A percentile compares a stretch with the other conserved stretches of the same genome.
phyloP scores from a whole-genome alignment of 441 rosid genomes.

The Gossypium gossypioides region DNA sequence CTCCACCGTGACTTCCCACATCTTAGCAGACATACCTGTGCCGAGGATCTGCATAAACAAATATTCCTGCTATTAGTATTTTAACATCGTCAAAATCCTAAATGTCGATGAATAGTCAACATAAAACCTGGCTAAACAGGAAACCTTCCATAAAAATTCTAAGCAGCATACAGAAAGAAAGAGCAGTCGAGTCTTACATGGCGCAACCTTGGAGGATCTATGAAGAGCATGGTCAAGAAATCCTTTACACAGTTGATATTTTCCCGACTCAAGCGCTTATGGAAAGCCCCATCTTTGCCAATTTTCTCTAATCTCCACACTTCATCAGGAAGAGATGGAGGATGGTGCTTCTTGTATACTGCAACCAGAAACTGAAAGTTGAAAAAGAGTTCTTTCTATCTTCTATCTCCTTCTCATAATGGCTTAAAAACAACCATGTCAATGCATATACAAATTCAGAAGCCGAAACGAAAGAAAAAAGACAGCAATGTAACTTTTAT shows the following conservation, averaged over 20 bases:
- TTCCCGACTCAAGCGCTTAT: constrained; percentile 59
- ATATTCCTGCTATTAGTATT: background rate
- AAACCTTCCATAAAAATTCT: background rate
- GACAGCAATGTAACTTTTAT: background rate
- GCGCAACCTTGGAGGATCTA: constrained; percentile 68
- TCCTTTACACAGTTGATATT: constrained; percentile 71
- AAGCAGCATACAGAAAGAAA: background rate
- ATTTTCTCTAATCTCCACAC: constrained; percentile 97
- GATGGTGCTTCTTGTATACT: constrained; percentile 95
- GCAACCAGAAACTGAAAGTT: constrained; percentile 22
- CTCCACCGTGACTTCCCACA: constrained; percentile 90
- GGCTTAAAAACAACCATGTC: background rate
- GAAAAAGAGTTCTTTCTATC: constrained; percentile 4
- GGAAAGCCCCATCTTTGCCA: constrained; percentile 98
- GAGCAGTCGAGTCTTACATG: constrained; percentile 36
- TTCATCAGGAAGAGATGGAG: constrained; percentile 72
- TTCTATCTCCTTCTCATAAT: background rate
- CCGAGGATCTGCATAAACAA: constrained; percentile 65
- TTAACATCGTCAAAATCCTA: constrained; percentile 2
- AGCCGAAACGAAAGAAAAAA: background rate
- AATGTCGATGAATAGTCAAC: background rate
- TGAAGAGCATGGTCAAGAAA: constrained; percentile 47
- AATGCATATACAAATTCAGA: background rate
- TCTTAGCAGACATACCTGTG: constrained; percentile 94
- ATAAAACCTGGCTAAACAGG: background rate